Evolutionary conservation across 2,329 filamentous ascomycete genomes (phyloP).

Genomic region (Ceratocystis huliohia): DNA sequence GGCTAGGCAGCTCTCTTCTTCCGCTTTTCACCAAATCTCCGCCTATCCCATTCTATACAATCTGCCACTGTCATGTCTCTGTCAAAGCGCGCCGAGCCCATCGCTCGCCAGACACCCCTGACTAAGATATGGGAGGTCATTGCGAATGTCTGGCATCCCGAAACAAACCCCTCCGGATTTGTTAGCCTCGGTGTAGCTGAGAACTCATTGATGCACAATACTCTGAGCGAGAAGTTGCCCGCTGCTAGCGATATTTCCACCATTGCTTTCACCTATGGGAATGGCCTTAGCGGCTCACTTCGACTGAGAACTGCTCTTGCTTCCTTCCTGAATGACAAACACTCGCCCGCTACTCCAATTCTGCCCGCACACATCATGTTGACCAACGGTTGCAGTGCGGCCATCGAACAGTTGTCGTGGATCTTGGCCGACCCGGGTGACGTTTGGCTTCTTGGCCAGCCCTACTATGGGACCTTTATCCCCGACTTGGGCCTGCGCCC

Average conservation of each 20-base stretch:
- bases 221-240: constrained; percentile 33
- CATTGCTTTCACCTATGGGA: constrained; percentile 32
- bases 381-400: constrained; percentile 32
- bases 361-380: constrained; percentile 28
- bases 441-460: constrained; percentile 32
- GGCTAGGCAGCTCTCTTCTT: neutral
- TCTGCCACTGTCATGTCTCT: constrained; percentile 22
- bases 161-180: constrained; percentile 33
- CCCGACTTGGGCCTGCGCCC: constrained; percentile 34
- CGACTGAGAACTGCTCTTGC: constrained; percentile 27
- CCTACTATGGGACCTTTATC: constrained; percentile 38
- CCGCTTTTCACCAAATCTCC: neutral
- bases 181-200: constrained; percentile 41
- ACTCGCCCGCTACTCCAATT: constrained; percentile 26
- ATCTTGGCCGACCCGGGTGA: constrained; percentile 32
- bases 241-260: constrained; percentile 27
- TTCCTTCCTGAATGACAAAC: constrained; percentile 29
- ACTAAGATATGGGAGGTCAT: constrained; percentile 34
- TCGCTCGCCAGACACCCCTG: constrained; percentile 25
- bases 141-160: constrained; percentile 33
- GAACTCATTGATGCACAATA: constrained; percentile 39
- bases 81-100: constrained; percentile 26
- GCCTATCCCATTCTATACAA: neutral
- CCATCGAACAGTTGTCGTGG: constrained; percentile 33
- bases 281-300: constrained; percentile 31